These are phyloP conservation scores for Cochlearia excelsa DNA, from an alignment of 345 rosid species.

Conservation along the genomic window DNA sequence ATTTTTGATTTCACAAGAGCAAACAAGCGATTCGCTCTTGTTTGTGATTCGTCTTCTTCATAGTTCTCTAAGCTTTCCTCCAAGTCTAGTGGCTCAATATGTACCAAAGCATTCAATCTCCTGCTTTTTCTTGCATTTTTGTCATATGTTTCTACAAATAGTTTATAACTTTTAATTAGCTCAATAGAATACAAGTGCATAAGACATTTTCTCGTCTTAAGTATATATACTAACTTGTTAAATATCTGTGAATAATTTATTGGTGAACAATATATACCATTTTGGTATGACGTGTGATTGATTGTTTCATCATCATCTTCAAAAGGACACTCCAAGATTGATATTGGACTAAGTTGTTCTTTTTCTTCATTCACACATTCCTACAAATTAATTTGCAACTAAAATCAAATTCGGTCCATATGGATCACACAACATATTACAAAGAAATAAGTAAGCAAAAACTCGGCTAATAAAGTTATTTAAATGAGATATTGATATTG, in stretches of 20 bases:
- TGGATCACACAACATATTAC: too few species aligned
- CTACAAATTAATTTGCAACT: constrained; percentile 25
- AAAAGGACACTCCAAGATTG: constrained; percentile 70
- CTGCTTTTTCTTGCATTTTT: constrained; percentile 38
- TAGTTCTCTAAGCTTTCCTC: constrained; percentile 45
- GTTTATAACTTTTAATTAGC: too few species aligned
- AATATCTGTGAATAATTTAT: too few species aligned
- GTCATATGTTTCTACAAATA: constrained; percentile 33
- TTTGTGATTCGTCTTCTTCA: constrained; percentile 21
- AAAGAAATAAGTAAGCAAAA: too few species aligned
- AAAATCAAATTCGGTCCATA: neutral
- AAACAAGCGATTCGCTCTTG: constrained; percentile 28
- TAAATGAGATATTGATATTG: neutral
- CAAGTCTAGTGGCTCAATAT: constrained; percentile 54
- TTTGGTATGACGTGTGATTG: constrained; percentile 3
- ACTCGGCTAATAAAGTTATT: too few species aligned
- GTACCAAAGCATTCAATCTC: constrained; percentile 41
- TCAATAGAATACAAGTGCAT: too few species aligned
- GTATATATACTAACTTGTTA: too few species aligned
- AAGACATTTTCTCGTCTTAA: too few species aligned
- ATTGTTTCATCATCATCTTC: constrained; percentile 17
- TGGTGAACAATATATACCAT: constrained; percentile 24
- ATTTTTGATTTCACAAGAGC: constrained; percentile 12
- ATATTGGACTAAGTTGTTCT: constrained; percentile 81
- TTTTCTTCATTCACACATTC: constrained; percentile 56